Conservation (phyloP, 2,329 filamentous ascomycete species). For the Huntiella abstrusa region DNA sequence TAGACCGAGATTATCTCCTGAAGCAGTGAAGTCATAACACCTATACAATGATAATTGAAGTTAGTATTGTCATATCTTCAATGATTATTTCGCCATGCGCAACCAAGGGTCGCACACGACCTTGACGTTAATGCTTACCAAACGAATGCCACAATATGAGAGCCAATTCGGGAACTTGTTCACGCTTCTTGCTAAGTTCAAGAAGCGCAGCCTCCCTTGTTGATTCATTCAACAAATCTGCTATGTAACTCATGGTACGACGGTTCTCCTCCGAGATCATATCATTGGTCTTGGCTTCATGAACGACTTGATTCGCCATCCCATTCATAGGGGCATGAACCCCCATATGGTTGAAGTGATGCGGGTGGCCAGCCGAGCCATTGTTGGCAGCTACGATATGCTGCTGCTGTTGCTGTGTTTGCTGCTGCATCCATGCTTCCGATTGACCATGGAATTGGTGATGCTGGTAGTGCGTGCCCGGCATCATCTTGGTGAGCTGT, state of each 20-base stretch:
- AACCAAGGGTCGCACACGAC: background rate
- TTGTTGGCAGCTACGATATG: conserved; percentile 32
- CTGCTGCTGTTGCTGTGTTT: conserved; percentile 42
- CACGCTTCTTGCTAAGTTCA: conserved; percentile 94
- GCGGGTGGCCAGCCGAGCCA: conserved; percentile 32
- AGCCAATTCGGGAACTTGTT: conserved; percentile 91
- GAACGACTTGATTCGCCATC: conserved; percentile 27
- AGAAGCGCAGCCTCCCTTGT: conserved; percentile 80
- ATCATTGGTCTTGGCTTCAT: conserved; percentile 42
- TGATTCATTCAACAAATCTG: conserved; percentile 71
- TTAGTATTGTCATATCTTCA: conserved; percentile 6
- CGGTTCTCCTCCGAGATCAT: conserved; percentile 69
- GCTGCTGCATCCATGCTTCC: conserved; percentile 45
- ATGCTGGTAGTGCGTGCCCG: conserved; percentile 45
- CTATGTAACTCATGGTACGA: conserved; percentile 81
- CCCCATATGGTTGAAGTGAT: conserved; percentile 56
- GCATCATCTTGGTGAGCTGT: conserved; percentile 32
- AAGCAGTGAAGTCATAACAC: conserved; percentile 92
- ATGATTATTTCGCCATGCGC: background rate
- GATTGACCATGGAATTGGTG: conserved; percentile 45
- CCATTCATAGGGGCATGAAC: conserved; percentile 28
- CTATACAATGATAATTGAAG: conserved; percentile 25
- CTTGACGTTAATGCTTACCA: conserved; percentile 37
- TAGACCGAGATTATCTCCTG: conserved; percentile 99
- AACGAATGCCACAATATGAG: conserved; percentile 98